Evolutionary conservation across 2,329 filamentous ascomycete species (phyloP).

Genomic region (Aureobasidium melanogenum): DNA sequence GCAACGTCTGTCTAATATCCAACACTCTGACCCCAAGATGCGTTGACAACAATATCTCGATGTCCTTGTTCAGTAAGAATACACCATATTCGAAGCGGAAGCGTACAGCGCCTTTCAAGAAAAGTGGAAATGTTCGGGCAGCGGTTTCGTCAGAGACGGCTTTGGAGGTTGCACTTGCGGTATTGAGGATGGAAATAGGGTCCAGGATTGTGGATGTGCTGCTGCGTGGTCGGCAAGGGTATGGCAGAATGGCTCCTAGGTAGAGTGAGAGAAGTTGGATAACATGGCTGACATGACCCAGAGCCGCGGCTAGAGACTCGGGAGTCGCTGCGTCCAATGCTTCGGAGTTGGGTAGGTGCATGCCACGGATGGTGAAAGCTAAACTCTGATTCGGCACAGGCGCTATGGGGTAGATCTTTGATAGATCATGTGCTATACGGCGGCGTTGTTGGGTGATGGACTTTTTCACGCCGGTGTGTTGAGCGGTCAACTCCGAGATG

Average conservation of each 20-base stretch:
- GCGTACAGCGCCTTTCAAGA: conserved; percentile 59
- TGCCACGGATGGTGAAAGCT: conserved; percentile 71
- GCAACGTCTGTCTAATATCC: conserved; percentile 84
- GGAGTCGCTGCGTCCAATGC: conserved; percentile 59
- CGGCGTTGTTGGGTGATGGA: conserved; percentile 77
- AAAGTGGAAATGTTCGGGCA: conserved; percentile 62
- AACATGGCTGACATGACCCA: conserved; percentile 72
- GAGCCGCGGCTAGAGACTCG: conserved; percentile 66
- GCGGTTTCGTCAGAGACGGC: conserved; percentile 15
- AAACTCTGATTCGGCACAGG: conserved; percentile 57
- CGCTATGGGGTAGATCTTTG: conserved; percentile 70
- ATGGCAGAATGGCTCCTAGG: conserved; percentile 68
- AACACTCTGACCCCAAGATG: conserved; percentile 67
- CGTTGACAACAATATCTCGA: conserved; percentile 58
- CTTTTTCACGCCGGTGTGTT: conserved; percentile 44
- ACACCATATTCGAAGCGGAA: conserved; percentile 95
- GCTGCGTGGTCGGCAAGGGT: conserved; percentile 63
- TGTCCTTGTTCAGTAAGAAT: conserved; percentile 93
- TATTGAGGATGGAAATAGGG: conserved; percentile 45
- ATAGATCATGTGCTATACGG: conserved; percentile 77
- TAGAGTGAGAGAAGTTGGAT: conserved; percentile 74
- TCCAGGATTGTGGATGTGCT: conserved; percentile 71
- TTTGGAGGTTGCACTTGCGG: conserved; percentile 15
- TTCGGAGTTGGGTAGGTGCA: conserved; percentile 69
- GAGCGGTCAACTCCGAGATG: conserved; percentile 28